A percentile compares a stretch with the other conserved stretches of the same genome.
Evolutionary conservation across 148 eudicot species (phyloP).

Genomic region (Vaccinium corymbosum): DNA sequence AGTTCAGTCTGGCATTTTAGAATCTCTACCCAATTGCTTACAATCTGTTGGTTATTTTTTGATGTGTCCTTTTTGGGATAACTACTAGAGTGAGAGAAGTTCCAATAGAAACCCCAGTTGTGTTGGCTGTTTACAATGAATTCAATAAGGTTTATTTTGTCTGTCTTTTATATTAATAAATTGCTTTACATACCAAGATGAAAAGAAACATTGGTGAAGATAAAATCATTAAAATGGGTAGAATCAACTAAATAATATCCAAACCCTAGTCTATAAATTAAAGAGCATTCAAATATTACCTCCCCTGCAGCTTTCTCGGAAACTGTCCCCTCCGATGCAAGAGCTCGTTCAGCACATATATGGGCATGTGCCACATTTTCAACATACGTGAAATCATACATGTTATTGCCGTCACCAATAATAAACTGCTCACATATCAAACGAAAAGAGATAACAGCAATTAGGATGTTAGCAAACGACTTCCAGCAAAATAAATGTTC

Average conservation of each 20-base stretch:
- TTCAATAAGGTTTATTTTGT: neutral
- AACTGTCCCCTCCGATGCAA: constrained; percentile 69
- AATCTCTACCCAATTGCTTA: constrained; percentile 6
- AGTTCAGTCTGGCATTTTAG: neutral
- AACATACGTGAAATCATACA: constrained; percentile 93
- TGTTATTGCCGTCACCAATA: constrained; percentile 87
- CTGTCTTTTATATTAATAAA: neutral
- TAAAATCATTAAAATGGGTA: neutral
- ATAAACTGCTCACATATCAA: constrained; percentile 49
- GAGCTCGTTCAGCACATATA: constrained; percentile 96
- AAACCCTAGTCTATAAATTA: neutral
- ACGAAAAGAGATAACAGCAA: constrained; percentile 6
- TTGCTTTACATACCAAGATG: constrained; percentile 7
- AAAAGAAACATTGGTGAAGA: neutral
- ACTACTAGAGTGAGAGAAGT: neutral
- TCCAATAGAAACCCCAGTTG: neutral
- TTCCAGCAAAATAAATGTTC: neutral
- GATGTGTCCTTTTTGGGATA: neutral
- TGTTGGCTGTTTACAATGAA: neutral
- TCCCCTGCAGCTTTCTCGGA: constrained; percentile 89
- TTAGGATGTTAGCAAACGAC: neutral
- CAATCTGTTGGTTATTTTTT: neutral
- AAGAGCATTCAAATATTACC: constrained; percentile 42
- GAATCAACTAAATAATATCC: neutral
- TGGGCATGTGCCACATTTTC: constrained; percentile 99